phyloP scores from a whole-genome alignment of 2,329 filamentous ascomycete genomes.

The Stagonosporopsis vannaccii region DNA sequence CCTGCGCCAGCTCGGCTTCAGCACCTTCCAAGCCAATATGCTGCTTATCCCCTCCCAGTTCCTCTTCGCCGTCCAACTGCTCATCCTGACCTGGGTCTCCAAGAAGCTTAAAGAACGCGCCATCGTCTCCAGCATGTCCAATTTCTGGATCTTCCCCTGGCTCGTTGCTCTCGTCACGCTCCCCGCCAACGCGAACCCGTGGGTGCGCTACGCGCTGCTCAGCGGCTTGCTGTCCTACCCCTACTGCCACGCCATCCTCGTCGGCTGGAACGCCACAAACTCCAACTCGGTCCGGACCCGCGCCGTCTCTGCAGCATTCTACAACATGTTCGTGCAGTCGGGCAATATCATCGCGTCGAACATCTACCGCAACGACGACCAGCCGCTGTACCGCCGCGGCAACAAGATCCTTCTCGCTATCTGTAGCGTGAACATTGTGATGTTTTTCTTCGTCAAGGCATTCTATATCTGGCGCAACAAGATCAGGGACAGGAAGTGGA shows the following conservation, averaged over 20 bases:
- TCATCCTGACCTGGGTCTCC: conserved; percentile 55
- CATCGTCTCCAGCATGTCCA: conserved; percentile 57
- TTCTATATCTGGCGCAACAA: conserved; percentile 55
- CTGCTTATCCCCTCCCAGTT: conserved; percentile 63
- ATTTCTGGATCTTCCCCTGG: conserved; percentile 68
- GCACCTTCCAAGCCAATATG: conserved; percentile 68
- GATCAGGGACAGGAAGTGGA: conserved; percentile 36
- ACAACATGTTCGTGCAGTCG: conserved; percentile 57
- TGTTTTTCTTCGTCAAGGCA: conserved; percentile 48
- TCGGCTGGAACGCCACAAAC: conserved; percentile 51
- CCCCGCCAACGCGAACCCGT: conserved; percentile 54
- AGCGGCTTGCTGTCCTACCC: conserved; percentile 62
- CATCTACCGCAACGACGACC: conserved; percentile 58
- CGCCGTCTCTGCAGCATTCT: conserved; percentile 51
- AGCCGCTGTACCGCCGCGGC: conserved; percentile 54
- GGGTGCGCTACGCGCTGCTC: conserved; percentile 61
- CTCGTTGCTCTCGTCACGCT: conserved; percentile 61
- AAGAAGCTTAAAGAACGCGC: conserved; percentile 57
- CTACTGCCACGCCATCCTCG: conserved; percentile 57
- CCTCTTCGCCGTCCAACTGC: conserved; percentile 51
- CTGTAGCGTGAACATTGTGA: conserved; percentile 40
- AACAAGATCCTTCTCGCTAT: conserved; percentile 49
- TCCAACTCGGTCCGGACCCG: conserved; percentile 51
- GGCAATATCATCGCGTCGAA: conserved; percentile 57
- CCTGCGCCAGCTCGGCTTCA: conserved; percentile 66